Evolutionary conservation across 108 stramenopile species (phyloP).

Genomic region (Parmales sp.): DNA sequence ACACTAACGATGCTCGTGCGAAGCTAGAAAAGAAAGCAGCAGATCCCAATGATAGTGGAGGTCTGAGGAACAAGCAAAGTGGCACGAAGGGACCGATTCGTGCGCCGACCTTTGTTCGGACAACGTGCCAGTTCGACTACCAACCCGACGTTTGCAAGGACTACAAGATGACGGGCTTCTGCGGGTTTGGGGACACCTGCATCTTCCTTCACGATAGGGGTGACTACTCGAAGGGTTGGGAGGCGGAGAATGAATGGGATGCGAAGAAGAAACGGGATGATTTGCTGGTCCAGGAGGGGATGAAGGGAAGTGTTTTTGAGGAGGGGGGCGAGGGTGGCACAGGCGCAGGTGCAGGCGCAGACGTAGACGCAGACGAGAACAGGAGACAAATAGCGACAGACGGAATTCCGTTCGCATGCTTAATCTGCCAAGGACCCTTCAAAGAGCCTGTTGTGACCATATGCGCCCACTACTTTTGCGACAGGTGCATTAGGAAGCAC

Average conservation of each 20-base stretch:
- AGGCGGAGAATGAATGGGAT: slow-evolving; percentile 89
- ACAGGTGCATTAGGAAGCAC: slow-evolving; percentile 59
- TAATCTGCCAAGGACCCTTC: slow-evolving; percentile 76
- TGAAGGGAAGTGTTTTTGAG: slow-evolving; percentile 23
- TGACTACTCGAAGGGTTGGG: slow-evolving; percentile 85
- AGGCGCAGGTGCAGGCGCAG: slow-evolving; percentile 13
- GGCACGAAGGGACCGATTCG: slow-evolving; percentile 64
- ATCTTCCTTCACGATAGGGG: slow-evolving; percentile 95
- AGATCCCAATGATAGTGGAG: too few relatives aligned
- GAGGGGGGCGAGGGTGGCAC: slow-evolving; percentile 4
- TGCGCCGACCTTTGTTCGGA: slow-evolving; percentile 71
- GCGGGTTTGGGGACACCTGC: slow-evolving; percentile 96
- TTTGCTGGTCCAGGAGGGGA: slow-evolving; percentile 44
- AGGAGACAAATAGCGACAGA: slow-evolving; percentile 14
- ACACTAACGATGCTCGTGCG: too few relatives aligned
- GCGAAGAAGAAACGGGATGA: slow-evolving; percentile 64
- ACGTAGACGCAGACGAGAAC: not conserved
- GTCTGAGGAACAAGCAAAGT: slow-evolving; percentile 15
- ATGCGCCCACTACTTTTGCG: slow-evolving; percentile 90
- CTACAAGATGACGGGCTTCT: slow-evolving; percentile 98
- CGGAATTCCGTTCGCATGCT: slow-evolving; percentile 92
- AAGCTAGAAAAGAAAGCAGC: too few relatives aligned
- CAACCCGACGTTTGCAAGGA: slow-evolving; percentile 99
- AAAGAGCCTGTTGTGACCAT: slow-evolving; percentile 80
- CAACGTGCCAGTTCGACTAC: slow-evolving; percentile 88